These are phyloP conservation scores for Fusarium xyrophilum DNA, from an alignment of 2,329 filamentous ascomycete species.

Conservation along the genomic window DNA sequence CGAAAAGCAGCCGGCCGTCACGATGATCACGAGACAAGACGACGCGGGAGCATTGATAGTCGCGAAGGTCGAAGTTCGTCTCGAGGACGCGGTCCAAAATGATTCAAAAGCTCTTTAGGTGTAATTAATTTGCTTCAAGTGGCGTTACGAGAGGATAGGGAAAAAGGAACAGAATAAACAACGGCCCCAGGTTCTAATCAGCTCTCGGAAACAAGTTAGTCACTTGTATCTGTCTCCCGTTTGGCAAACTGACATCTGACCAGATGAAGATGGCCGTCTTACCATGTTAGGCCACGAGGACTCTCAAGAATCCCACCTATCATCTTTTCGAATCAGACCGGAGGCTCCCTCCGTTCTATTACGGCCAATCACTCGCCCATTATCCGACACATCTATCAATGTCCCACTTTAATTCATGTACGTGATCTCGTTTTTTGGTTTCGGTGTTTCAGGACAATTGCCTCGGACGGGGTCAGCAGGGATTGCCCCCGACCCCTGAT, in stretches of 20 bases:
- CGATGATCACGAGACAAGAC: constrained; percentile 46
- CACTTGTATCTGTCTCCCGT: constrained; percentile 14
- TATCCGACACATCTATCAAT: constrained; percentile 8
- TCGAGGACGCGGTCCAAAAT: constrained; percentile 47
- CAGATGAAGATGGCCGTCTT: constrained; percentile 33
- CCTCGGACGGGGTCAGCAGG: neutral
- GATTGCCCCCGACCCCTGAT: neutral
- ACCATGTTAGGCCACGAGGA: constrained; percentile 9
- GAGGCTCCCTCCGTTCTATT: constrained; percentile 23
- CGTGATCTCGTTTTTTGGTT: constrained; percentile 22
- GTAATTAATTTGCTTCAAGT: constrained; percentile 30
- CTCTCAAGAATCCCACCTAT: constrained; percentile 18
- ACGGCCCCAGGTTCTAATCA: constrained; percentile 24
- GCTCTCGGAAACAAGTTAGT: constrained; percentile 37
- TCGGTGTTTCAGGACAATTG: constrained; percentile 6
- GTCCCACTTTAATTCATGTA: constrained; percentile 9
- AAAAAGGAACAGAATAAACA: constrained; percentile 6
- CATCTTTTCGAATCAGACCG: constrained; percentile 19
- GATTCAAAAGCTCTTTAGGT: constrained; percentile 16
- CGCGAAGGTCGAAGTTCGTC: constrained; percentile 52
- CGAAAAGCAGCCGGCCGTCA: constrained; percentile 44
- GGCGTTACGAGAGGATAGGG: constrained; percentile 30
- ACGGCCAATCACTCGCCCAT: constrained; percentile 9
- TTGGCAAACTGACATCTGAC: constrained; percentile 36
- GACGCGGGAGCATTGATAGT: constrained; percentile 56